phyloP scores from a whole-genome alignment of 345 rosid genomes.

The Raphanus raphanistrum region DNA sequence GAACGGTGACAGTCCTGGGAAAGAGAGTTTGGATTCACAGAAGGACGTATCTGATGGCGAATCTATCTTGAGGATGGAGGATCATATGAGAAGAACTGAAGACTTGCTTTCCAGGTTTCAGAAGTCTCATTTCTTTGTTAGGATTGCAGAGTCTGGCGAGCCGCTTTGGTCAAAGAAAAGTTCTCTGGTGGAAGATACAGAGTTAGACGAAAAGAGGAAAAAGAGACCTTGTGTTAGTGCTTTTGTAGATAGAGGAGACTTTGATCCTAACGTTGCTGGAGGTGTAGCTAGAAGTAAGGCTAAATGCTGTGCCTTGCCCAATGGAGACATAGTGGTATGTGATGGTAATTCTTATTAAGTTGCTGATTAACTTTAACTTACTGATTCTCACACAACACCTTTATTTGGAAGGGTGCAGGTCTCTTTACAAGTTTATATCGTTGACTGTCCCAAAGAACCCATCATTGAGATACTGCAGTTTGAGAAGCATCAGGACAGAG shows the following conservation, averaged over 20 bases:
- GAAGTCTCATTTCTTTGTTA: conserved; percentile 93
- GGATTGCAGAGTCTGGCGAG: conserved; percentile 85
- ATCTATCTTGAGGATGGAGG: conserved; percentile 86
- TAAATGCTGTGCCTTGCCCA: conserved; percentile 75
- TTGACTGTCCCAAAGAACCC: conserved; percentile 71
- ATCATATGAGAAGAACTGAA: conserved; percentile 71
- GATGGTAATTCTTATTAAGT: conserved; percentile 16
- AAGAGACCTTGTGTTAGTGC: conserved; percentile 49
- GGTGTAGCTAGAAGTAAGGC: conserved; percentile 82
- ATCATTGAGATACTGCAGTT: conserved; percentile 94
- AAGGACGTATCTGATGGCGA: conserved; percentile 72
- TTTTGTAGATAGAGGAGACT: conserved; percentile 79
- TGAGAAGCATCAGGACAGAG: conserved; percentile 66
- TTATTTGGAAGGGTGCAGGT: conserved; percentile 99
- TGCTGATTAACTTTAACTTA: background rate
- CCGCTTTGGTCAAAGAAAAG: conserved; percentile 82
- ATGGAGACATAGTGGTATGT: conserved; percentile 97
- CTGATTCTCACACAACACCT: conserved; percentile 58
- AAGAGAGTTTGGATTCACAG: conserved; percentile 50
- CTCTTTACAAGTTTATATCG: conserved; percentile 80
- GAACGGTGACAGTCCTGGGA: conserved; percentile 54
- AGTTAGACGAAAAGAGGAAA: conserved; percentile 39
- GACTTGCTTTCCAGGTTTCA: conserved; percentile 70
- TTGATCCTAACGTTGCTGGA: conserved; percentile 72
- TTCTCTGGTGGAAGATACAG: conserved; percentile 38